Evolutionary conservation across 192 early-diverging fungal genomes (phyloP).

Genomic region (Mortierella hygrophila): DNA sequence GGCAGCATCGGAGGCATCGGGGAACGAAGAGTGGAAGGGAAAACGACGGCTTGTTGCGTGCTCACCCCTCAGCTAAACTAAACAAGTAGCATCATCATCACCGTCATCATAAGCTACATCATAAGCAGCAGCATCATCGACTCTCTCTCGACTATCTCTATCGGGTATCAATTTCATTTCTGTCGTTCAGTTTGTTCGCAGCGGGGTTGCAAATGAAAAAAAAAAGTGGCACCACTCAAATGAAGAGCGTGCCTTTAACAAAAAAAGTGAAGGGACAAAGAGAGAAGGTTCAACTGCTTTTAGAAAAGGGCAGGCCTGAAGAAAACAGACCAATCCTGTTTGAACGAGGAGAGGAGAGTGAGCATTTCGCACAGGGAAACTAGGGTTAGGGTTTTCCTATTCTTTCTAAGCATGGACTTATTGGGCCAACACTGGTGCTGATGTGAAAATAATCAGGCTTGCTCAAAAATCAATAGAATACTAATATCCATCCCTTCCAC

Average conservation of each 20-base stretch:
- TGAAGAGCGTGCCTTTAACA: neutral
- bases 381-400: neutral
- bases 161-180: neutral
- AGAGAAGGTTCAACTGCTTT: neutral
- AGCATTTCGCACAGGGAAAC: neutral
- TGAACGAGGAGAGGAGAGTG: neutral
- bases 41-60: neutral
- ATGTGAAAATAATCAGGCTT: conserved; percentile 1
- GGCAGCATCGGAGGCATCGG: conserved; percentile 5
- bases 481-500: neutral
- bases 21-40: neutral
- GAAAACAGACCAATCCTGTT: neutral
- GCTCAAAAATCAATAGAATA: too few relatives aligned
- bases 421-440: neutral
- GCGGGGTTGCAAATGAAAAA: conserved; percentile 6
- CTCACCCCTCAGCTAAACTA: neutral
- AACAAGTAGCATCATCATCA: neutral
- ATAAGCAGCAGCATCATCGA: neutral
- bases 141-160: neutral
- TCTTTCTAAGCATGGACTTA: neutral
- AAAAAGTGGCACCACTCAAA: conserved; percentile 1
- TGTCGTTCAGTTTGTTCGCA: neutral
- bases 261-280: neutral
- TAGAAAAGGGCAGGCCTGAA: neutral
- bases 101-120: neutral